Evolutionary conservation across 306 rosid species (phyloP), one percentile per base, ranked within the genome.

Genomic region (Cicer arietinum): DNA sequence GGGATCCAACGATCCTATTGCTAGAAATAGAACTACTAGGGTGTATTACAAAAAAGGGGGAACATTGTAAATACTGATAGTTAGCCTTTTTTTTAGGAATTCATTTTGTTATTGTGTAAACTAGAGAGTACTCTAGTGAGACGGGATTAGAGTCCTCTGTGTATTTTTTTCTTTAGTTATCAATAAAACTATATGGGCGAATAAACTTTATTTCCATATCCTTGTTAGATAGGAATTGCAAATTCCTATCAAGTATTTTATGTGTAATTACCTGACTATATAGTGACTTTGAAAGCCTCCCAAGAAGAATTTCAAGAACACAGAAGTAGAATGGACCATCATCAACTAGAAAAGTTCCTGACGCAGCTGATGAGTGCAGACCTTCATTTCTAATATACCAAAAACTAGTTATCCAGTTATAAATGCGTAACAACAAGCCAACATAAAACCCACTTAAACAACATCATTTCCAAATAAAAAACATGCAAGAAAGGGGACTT

Each of bases 331-430:
- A 95, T 62, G 99, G 99, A 80, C 99, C 96, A 74, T 94, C 96
- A 70, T 95, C 95, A 68, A 95, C 99, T 62, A 95, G 92, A 86
- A 95, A 95, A 75, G 99, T 95, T 85, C 98, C 99, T 67, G 99
- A 86, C 17, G 92, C 43, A 58, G 99, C 86, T 70, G 99, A 86
- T 64, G 97, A 92, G 67, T 88, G 95, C 72, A 90, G 76, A 60
- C 98, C 98, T 81, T 95, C 99, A 82, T 85, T 95, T 84, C 99
- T 95, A 88, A 77, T 67, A 81, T 72, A 79, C 67, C 79, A 77
- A 62, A 78, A 86, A 83, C 78, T 81, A 75, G 48, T 85, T 75
- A 80, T 58, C 53, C 71, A 67, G 71, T 48, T 67, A 42, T 44
- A 56, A 65, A 60, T 41, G 14, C n/a, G 48, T 13, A 57, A 69